Evolutionary conservation across 306 rosid genomes (phyloP).

Genomic region (Urtica urens): DNA sequence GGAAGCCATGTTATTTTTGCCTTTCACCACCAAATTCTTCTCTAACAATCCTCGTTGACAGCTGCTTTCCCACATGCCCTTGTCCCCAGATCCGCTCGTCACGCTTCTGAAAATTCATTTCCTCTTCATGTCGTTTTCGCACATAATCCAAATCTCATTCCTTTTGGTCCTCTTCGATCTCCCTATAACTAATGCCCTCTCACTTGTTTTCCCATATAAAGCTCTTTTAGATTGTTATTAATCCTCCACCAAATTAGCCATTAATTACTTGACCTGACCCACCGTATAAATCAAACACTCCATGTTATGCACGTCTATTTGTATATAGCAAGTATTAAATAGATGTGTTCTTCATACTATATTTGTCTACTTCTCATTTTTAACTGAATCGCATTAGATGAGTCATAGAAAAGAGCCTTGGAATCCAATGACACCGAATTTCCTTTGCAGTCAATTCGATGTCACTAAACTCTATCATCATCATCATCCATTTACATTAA

Average conservation of each 20-base stretch:
- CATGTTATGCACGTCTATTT: neutral
- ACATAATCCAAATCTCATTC: slow-evolving; percentile 25
- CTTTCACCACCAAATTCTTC: slow-evolving; percentile 27
- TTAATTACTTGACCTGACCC: neutral
- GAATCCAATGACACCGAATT: slow-evolving; percentile 13
- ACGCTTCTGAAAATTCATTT: slow-evolving; percentile 28
- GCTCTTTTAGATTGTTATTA: neutral
- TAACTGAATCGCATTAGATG: neutral
- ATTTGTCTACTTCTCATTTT: neutral
- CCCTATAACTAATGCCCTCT: neutral
- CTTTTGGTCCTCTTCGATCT: slow-evolving; percentile 9
- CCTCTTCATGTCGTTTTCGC: slow-evolving; percentile 29
- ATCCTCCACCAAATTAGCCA: neutral
- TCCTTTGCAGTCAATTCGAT: neutral
- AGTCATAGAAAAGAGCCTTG: neutral
- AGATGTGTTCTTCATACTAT: neutral
- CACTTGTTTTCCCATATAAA: neutral
- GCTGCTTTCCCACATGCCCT: slow-evolving; percentile 55
- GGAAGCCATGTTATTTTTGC: slow-evolving; percentile 35
- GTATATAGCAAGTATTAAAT: neutral
- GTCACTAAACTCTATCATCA: neutral
- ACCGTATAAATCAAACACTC: neutral
- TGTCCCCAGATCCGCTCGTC: slow-evolving; percentile 63
- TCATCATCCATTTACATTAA: neutral
- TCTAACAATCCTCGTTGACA: slow-evolving; percentile 25